Conservation (phyloP, 345 rosid genomes). For the Cardamine resedifolia region DNA sequence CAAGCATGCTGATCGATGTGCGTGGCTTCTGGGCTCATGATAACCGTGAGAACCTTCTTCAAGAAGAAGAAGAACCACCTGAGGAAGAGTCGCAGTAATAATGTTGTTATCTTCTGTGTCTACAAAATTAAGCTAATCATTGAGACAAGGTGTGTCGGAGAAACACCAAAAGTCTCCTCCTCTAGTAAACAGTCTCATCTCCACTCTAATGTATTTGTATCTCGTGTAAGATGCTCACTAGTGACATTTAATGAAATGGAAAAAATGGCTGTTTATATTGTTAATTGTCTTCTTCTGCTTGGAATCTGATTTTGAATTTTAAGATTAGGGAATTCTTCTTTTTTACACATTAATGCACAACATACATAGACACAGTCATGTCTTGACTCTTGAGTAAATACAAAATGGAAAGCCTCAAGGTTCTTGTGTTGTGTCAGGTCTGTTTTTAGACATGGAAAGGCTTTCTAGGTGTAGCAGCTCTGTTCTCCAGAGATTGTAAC, state of each 20-base stretch:
- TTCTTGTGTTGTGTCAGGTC: neutral
- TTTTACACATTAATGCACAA: conserved; percentile 15
- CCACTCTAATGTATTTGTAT: conserved; percentile 16
- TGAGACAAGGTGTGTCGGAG: neutral
- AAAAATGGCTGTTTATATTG: conserved; percentile 19
- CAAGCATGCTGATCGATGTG: conserved; percentile 96
- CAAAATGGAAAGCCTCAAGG: neutral
- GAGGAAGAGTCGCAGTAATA: conserved; percentile 48
- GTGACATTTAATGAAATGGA: neutral
- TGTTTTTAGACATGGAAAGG: conserved; percentile 57
- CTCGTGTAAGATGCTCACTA: conserved; percentile 21
- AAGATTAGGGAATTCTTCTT: neutral
- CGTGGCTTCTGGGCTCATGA: conserved; percentile 99
- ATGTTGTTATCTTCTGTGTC: conserved; percentile 18
- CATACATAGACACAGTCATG: neutral
- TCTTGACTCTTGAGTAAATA: neutral
- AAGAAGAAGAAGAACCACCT: conserved; percentile 97
- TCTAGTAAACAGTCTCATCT: conserved; percentile 16
- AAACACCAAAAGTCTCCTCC: neutral
- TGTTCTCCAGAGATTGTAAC: conserved; percentile 81
- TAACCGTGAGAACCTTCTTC: conserved; percentile 96
- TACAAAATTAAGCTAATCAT: conserved; percentile 14
- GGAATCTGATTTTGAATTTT: conserved; percentile 9
- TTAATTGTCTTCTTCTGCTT: neutral
- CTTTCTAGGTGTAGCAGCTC: conserved; percentile 78